Conservation (phyloP, 1,284 basidiomycete species). For the Kwoniella shivajii region DNA sequence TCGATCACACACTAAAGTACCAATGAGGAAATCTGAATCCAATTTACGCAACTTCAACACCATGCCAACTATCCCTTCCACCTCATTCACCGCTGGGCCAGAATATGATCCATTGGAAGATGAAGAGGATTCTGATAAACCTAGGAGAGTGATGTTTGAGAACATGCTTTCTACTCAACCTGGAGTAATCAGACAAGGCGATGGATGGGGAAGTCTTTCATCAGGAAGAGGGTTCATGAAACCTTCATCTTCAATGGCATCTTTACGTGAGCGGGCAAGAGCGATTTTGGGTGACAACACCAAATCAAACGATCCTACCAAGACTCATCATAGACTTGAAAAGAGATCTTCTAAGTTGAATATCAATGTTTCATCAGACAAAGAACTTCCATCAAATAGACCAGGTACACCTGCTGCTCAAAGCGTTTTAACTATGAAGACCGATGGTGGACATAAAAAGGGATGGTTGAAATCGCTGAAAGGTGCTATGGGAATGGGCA, state of each 20-base stretch:
- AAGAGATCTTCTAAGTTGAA: slow-evolving; percentile 17
- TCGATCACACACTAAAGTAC: slow-evolving; percentile 13
- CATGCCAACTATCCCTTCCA: slow-evolving; percentile 26
- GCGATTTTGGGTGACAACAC: slow-evolving; percentile 29
- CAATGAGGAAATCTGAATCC: slow-evolving; percentile 42
- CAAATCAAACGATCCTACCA: slow-evolving; percentile 3
- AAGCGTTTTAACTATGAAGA: slow-evolving; percentile 10
- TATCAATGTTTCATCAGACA: not conserved
- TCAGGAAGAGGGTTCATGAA: slow-evolving; percentile 25
- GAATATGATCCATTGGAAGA: slow-evolving; percentile 19
- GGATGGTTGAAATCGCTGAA: slow-evolving; percentile 27
- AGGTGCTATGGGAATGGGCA: slow-evolving; percentile 22
- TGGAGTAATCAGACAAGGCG: slow-evolving; percentile 36
- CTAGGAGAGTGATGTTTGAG: slow-evolving; percentile 32
- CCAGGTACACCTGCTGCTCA: slow-evolving; percentile 17
- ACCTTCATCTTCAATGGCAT: slow-evolving; percentile 36
- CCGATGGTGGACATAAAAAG: slow-evolving; percentile 11
- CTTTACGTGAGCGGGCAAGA: slow-evolving; percentile 41
- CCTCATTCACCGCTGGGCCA: slow-evolving; percentile 15
- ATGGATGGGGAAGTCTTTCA: slow-evolving; percentile 33
- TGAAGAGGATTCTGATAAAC: slow-evolving; percentile 19
- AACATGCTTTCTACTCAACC: slow-evolving; percentile 32
- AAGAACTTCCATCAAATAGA: not conserved
- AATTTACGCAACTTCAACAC: slow-evolving; percentile 43
- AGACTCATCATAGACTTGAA: slow-evolving; percentile 5